Base-by-base conservation (phyloP, 495 filamentous ascomycete genomes). In the Trichocladium antarcticum region DNA sequence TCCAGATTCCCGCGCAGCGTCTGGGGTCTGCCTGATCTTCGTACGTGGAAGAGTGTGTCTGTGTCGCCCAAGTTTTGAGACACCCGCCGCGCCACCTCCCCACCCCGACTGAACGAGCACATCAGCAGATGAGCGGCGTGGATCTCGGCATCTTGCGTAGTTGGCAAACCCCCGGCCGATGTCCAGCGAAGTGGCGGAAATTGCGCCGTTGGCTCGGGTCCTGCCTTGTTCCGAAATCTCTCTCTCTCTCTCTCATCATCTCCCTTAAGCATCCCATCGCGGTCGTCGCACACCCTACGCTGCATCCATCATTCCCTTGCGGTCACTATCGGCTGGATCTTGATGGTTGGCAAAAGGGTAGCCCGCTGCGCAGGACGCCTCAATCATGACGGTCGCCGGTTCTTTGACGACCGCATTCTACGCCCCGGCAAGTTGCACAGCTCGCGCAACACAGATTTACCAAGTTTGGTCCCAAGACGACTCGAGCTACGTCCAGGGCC, bases 401-500 rank as follows among this genome's bases (percentile, higher is more conserved):
- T 53, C 58, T 35, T 57, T 65, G 51, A 65, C 62, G 35, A 65
- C 62, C 20, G 59, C 56, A 1, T 63, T 59, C 14, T 37, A 24
- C 31, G 53, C 58, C 27, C 60, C 62, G 39, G 47, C 60, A 37
- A 59, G 51, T 34, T 65, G 62, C 36, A 47, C 60, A 29, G 46
- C 62, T 1, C 22, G 21, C 32, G 38, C 56, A 28, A 48, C 58
- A 6, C 50, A 58, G 31, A 42, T 64, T 14, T 64, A 57, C 42
- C 57, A 62, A 35, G 43, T 58, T 22, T 50, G 42, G 41, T 56
- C 52, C 9, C 50, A 39, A 8, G 37, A 6, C 22, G 22, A 35
- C 11, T 61, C 42, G 27, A 34, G 42, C 20, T 61, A 57, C 22
- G 52, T 59, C 19, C 58, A 63, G 38, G 62, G 62, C 0, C 62